These are phyloP conservation scores for Penicillium concentricum DNA, from an alignment of 2,329 filamentous ascomycete species.

Conservation along the genomic window DNA sequence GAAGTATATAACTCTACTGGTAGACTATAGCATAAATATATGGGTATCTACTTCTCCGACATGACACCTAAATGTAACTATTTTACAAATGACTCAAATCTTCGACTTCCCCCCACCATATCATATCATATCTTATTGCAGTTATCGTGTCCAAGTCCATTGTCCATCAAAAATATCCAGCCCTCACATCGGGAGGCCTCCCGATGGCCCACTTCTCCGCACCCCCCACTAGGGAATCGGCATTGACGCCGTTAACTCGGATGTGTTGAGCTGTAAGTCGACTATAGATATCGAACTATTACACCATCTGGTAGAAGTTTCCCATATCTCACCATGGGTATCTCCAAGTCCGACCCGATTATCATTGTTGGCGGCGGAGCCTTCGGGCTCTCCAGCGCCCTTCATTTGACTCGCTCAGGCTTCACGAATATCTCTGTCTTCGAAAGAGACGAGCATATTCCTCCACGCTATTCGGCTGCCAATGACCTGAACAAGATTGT, in stretches of 20 bases:
- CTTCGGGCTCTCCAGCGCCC: conserved; percentile 53
- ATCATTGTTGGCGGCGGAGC: conserved; percentile 48
- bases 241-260: conserved; percentile 1
- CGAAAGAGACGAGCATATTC: conserved; percentile 47
- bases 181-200: conserved; percentile 8
- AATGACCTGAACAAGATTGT: conserved; percentile 64
- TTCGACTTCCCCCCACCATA: not conserved
- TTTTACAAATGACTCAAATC: not conserved
- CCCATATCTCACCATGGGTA: conserved; percentile 11
- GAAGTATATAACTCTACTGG: too few relatives aligned
- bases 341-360: conserved; percentile 25
- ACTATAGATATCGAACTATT: conserved; percentile 11
- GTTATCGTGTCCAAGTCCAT: not conserved
- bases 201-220: conserved; percentile 11
- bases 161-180: not conserved
- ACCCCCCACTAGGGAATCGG: conserved; percentile 2
- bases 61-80: not conserved
- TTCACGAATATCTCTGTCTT: conserved; percentile 51
- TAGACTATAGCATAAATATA: too few relatives aligned
- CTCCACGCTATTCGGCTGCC: conserved; percentile 54
- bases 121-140: not conserved
- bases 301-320: not conserved
- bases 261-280: not conserved
- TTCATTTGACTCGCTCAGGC: conserved; percentile 47
- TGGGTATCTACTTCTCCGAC: too few relatives aligned